Conservation (phyloP, 192 early-diverging fungal species). For the Rhizophlyctis rosea region DNA sequence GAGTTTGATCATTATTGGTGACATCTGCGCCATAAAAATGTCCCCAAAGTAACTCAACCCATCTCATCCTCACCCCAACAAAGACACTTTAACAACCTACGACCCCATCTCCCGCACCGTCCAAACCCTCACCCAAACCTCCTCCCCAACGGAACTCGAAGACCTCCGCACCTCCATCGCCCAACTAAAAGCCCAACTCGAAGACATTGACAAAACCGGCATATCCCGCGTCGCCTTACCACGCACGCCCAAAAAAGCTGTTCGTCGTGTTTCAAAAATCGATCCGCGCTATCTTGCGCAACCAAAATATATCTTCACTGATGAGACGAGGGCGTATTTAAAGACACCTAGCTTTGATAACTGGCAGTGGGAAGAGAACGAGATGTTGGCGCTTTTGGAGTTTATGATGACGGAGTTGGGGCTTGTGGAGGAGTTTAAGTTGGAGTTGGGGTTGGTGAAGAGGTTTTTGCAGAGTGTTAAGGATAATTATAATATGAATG, state of each 20-base stretch:
- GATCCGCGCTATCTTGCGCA: constrained; percentile 20
- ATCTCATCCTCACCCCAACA: too few relatives aligned
- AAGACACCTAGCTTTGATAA: constrained; percentile 46
- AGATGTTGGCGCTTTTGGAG: constrained; percentile 37
- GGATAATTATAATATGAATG: constrained; percentile 29
- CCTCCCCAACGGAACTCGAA: too few relatives aligned
- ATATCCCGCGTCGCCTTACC: too few relatives aligned
- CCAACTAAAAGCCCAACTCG: too few relatives aligned
- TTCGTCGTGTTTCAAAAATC: constrained; percentile 3
- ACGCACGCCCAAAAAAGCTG: not conserved
- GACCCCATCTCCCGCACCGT: too few relatives aligned
- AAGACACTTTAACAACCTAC: too few relatives aligned
- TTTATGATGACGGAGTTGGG: constrained; percentile 41
- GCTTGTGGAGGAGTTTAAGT: constrained; percentile 31
- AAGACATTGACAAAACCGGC: too few relatives aligned
- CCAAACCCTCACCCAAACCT: too few relatives aligned
- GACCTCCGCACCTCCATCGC: too few relatives aligned
- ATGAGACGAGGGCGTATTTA: constrained; percentile 23
- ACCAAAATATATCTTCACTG: constrained; percentile 19
- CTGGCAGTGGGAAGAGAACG: constrained; percentile 44
- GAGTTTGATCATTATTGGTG: too few relatives aligned
- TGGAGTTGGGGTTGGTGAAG: constrained; percentile 20
- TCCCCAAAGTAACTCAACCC: too few relatives aligned
- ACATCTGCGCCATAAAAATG: too few relatives aligned
- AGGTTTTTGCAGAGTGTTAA: constrained; percentile 32